A percentile compares a stretch with the other conserved stretches of the same genome.
phyloP scores from a whole-genome alignment of 2,329 filamentous ascomycete species.

The Exophiala mesophila region DNA sequence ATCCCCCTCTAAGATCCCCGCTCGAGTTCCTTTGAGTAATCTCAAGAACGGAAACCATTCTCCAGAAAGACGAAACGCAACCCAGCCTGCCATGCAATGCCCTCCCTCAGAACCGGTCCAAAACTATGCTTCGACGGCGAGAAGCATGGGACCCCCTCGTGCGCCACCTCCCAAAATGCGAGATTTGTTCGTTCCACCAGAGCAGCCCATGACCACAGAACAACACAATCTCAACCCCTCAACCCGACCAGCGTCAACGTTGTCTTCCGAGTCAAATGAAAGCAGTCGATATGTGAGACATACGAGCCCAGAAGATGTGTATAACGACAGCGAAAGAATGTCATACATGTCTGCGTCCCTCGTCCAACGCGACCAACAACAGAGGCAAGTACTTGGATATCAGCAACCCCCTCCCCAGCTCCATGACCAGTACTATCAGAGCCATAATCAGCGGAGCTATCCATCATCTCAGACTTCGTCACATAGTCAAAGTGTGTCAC shows the following conservation, averaged over 20 bases:
- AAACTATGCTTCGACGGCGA: slow-evolving; percentile 28
- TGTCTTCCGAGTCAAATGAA: slow-evolving; percentile 40
- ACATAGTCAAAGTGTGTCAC: slow-evolving; percentile 20
- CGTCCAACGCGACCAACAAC: slow-evolving; percentile 30
- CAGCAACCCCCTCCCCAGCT: slow-evolving; percentile 7
- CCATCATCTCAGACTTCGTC: slow-evolving; percentile 40
- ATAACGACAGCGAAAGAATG: slow-evolving; percentile 60
- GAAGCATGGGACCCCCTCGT: slow-evolving; percentile 53
- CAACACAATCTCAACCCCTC: slow-evolving; percentile 29
- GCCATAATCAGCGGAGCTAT: slow-evolving; percentile 32
- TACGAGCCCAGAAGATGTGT: slow-evolving; percentile 73
- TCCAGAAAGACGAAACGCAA: slow-evolving; percentile 62
- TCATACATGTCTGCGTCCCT: slow-evolving; percentile 44
- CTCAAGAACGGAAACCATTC: slow-evolving; percentile 62
- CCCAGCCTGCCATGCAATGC: slow-evolving; percentile 32
- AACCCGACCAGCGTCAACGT: slow-evolving; percentile 49
- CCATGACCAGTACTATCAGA: slow-evolving; percentile 35
- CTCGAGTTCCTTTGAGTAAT: slow-evolving; percentile 42
- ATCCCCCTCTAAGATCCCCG: slow-evolving; percentile 47
- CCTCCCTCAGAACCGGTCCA: slow-evolving; percentile 12
- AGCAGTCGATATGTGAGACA: slow-evolving; percentile 46
- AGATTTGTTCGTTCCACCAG: slow-evolving; percentile 59
- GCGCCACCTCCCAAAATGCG: slow-evolving; percentile 90
- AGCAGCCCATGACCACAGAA: slow-evolving; percentile 27
- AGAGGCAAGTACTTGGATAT: slow-evolving; percentile 4